Evolutionary conservation across 441 rosid species (phyloP).

Genomic region (Dalechampia spathulata): DNA sequence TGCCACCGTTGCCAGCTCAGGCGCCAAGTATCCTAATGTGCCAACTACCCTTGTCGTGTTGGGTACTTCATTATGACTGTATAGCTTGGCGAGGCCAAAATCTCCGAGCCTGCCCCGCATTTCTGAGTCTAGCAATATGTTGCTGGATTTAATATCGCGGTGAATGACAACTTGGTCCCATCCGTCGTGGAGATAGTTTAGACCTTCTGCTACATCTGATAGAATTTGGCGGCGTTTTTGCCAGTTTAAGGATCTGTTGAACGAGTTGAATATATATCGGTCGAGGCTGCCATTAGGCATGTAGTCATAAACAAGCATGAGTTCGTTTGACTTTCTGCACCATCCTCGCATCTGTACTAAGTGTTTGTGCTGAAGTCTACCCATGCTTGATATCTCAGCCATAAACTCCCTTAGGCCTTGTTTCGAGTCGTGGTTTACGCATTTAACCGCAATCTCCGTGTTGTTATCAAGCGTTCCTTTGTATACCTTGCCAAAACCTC

Average conservation of each 20-base stretch:
- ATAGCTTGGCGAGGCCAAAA: slow-evolving; percentile 87
- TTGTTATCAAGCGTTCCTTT: slow-evolving; percentile 47
- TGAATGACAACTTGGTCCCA: slow-evolving; percentile 91
- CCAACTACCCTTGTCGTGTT: slow-evolving; percentile 84
- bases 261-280: slow-evolving; percentile 44
- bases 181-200: slow-evolving; percentile 76
- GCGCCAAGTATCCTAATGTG: slow-evolving; percentile 90
- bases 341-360: slow-evolving; percentile 82
- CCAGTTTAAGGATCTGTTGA: slow-evolving; percentile 41
- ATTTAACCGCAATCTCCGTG: slow-evolving; percentile 63
- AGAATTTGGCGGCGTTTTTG: slow-evolving; percentile 55
- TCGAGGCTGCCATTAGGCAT: slow-evolving; percentile 94
- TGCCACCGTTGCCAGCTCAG: slow-evolving; percentile 78
- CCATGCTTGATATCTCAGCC: slow-evolving; percentile 73
- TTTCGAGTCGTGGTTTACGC: slow-evolving; percentile 59
- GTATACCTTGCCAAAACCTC: slow-evolving; percentile 87
- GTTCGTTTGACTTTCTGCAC: slow-evolving; percentile 70
- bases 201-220: slow-evolving; percentile 73
- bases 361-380: slow-evolving; percentile 84
- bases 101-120: slow-evolving; percentile 80
- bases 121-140: slow-evolving; percentile 66
- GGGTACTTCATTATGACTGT: slow-evolving; percentile 74
- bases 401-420: slow-evolving; percentile 81
- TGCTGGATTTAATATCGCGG: slow-evolving; percentile 78
- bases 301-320: slow-evolving; percentile 78